These are phyloP conservation scores for Aphanoascus verrucosus DNA, from an alignment of 2,329 filamentous ascomycete species.

Conservation along the genomic window DNA sequence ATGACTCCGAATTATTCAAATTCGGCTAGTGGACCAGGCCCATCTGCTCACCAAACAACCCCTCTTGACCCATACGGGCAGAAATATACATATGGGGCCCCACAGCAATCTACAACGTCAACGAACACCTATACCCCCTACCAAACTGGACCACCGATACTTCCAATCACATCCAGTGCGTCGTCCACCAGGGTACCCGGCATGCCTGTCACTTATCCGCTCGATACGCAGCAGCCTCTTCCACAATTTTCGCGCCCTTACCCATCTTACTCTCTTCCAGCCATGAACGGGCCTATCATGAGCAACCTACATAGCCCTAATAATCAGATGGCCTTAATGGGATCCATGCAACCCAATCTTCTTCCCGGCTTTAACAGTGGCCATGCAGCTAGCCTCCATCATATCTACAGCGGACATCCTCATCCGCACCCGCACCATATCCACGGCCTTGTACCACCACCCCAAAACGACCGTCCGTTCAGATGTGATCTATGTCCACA, in stretches of 20 bases:
- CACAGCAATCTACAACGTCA: slow-evolving; percentile 41
- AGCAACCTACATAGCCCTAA: slow-evolving; percentile 68
- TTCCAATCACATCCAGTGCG: slow-evolving; percentile 34
- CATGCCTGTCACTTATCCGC: slow-evolving; percentile 40
- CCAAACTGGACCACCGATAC: slow-evolving; percentile 23
- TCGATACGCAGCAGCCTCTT: slow-evolving; percentile 25
- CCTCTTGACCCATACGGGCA: slow-evolving; percentile 50
- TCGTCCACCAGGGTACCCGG: slow-evolving; percentile 44
- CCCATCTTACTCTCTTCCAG: slow-evolving; percentile 48
- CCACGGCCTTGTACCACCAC: slow-evolving; percentile 44
- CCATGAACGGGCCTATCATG: slow-evolving; percentile 59
- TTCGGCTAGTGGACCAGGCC: slow-evolving; percentile 23
- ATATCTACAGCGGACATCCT: slow-evolving; percentile 34
- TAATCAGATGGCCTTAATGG: slow-evolving; percentile 60
- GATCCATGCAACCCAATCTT: slow-evolving; percentile 47
- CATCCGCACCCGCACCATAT: slow-evolving; percentile 31
- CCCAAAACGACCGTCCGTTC: slow-evolving; percentile 72
- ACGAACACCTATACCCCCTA: slow-evolving; percentile 35
- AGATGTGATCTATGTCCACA: slow-evolving; percentile 88
- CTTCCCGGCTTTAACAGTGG: slow-evolving; percentile 50
- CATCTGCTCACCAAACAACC: slow-evolving; percentile 43
- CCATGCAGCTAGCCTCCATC: slow-evolving; percentile 46
- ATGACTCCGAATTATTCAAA: slow-evolving; percentile 41
- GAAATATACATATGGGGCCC: slow-evolving; percentile 38
- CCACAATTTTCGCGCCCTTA: slow-evolving; percentile 34